These are phyloP conservation scores for Leptomonas seymouri DNA, from an alignment of 208 protist species.

Conservation along the genomic window DNA sequence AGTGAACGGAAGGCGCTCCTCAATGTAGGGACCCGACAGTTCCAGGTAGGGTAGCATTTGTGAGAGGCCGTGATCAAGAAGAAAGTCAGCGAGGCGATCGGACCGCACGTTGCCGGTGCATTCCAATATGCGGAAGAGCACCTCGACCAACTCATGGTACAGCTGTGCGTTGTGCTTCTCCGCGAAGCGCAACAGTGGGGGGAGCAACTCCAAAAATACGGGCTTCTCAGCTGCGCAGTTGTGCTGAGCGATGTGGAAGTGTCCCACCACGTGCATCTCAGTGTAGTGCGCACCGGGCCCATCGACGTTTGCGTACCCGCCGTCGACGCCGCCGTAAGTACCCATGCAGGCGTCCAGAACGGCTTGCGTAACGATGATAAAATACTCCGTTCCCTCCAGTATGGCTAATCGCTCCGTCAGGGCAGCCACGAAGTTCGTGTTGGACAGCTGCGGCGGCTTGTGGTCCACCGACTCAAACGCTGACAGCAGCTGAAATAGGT, in stretches of 20 bases:
- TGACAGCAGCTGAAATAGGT: constrained; percentile 75
- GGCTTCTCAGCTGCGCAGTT: constrained; percentile 75
- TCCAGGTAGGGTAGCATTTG: constrained; percentile 73
- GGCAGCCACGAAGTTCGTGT: constrained; percentile 51
- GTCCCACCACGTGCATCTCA: constrained; percentile 43
- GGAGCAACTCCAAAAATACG: constrained; percentile 78
- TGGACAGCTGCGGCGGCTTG: constrained; percentile 45
- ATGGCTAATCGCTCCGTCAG: constrained; percentile 42
- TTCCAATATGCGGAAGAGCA: constrained; percentile 48
- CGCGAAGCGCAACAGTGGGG: constrained; percentile 51
- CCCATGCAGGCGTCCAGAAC: constrained; percentile 68
- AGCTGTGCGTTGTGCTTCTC: constrained; percentile 38
- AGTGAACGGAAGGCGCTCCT: constrained; percentile 54
- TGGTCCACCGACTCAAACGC: constrained; percentile 67
- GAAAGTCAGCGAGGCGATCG: constrained; percentile 53
- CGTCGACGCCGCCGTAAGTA: constrained; percentile 38
- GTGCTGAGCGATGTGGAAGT: constrained; percentile 41
- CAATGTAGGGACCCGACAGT: constrained; percentile 40
- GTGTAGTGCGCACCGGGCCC: constrained; percentile 19
- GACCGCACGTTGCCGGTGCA: constrained; percentile 69
- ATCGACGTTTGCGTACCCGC: constrained; percentile 15
- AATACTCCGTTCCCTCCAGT: constrained; percentile 59
- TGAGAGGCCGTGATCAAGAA: constrained; percentile 50
- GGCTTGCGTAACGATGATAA: constrained; percentile 67
- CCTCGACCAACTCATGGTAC: constrained; percentile 53